Evolutionary conservation across 2,329 filamentous ascomycete species (phyloP).

Genomic region (Hortaea werneckii): DNA sequence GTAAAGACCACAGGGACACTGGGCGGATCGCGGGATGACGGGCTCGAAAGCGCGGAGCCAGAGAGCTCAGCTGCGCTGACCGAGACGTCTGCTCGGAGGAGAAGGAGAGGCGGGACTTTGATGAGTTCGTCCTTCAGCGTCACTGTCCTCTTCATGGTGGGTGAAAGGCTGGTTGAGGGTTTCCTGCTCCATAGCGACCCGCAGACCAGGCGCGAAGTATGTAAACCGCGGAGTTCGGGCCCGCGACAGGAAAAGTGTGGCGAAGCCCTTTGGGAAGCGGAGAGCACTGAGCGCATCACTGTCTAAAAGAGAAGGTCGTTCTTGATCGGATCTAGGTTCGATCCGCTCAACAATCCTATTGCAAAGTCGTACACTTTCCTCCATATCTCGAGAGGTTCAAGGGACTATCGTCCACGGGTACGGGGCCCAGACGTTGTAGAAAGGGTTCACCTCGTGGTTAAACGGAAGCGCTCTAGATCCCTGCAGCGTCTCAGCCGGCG

Average conservation of each 20-base stretch:
- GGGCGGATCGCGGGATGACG: background rate
- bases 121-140: background rate
- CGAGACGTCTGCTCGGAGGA: too few relatives aligned
- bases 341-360: slow-evolving; percentile 3
- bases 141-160: background rate
- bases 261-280: slow-evolving; percentile 6
- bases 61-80: background rate
- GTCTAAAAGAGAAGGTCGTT: slow-evolving; percentile 1
- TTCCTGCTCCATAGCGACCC: background rate
- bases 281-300: background rate
- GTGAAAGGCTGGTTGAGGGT: slow-evolving; percentile 1
- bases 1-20: background rate
- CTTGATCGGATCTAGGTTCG: background rate
- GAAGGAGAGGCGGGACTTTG: background rate
- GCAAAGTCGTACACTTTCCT: slow-evolving; percentile 4
- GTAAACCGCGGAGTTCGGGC: slow-evolving; percentile 7
- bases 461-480: background rate
- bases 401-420: slow-evolving; percentile 5
- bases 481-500: background rate
- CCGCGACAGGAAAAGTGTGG: slow-evolving; percentile 4
- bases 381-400: slow-evolving; percentile 4
- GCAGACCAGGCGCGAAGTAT: slow-evolving; percentile 6
- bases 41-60: slow-evolving; percentile 8
- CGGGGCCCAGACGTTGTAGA: too few relatives aligned
- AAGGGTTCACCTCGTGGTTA: too few relatives aligned